A percentile compares a stretch with the other conserved stretches of the same genome.
Evolutionary conservation across 2,329 filamentous ascomycete genomes (phyloP).

Genomic region (Onygenales sp.): DNA sequence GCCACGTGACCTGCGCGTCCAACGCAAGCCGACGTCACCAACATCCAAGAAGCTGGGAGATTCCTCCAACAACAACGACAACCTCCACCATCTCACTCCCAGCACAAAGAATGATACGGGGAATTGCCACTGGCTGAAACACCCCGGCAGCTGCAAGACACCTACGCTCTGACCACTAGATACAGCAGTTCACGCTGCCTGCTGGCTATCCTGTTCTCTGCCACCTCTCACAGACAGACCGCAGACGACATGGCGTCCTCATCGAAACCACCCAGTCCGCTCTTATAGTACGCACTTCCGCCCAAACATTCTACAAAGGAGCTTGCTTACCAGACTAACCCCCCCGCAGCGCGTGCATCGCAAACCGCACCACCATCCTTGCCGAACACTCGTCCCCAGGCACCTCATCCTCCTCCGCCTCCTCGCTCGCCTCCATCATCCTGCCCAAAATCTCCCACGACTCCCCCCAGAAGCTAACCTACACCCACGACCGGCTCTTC

Average conservation of each 20-base stretch:
- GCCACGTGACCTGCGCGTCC: too few relatives aligned
- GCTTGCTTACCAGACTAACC: neutral
- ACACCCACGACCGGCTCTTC: conserved; percentile 82
- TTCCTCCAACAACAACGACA: too few relatives aligned
- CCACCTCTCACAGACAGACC: neutral
- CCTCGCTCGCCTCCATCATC: conserved; percentile 82
- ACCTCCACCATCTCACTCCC: too few relatives aligned
- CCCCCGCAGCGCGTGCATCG: conserved; percentile 70
- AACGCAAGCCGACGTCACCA: too few relatives aligned
- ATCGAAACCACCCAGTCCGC: conserved; percentile 45
- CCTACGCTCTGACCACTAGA: neutral
- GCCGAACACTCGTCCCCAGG: conserved; percentile 84
- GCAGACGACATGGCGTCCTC: conserved; percentile 56
- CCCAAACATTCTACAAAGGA: neutral
- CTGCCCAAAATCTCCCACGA: conserved; percentile 87
- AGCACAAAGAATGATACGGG: too few relatives aligned
- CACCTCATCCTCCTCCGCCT: conserved; percentile 72
- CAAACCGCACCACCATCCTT: conserved; percentile 86
- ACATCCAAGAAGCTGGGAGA: too few relatives aligned
- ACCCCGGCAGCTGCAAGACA: too few relatives aligned
- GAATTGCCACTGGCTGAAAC: too few relatives aligned
- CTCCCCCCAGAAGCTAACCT: conserved; percentile 77
- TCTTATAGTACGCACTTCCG: neutral
- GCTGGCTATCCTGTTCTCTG: neutral
- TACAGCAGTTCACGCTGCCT: neutral